Evolutionary conservation across 2,329 filamentous ascomycete genomes (phyloP).

Genomic region (Rachicladosporium sp.): DNA sequence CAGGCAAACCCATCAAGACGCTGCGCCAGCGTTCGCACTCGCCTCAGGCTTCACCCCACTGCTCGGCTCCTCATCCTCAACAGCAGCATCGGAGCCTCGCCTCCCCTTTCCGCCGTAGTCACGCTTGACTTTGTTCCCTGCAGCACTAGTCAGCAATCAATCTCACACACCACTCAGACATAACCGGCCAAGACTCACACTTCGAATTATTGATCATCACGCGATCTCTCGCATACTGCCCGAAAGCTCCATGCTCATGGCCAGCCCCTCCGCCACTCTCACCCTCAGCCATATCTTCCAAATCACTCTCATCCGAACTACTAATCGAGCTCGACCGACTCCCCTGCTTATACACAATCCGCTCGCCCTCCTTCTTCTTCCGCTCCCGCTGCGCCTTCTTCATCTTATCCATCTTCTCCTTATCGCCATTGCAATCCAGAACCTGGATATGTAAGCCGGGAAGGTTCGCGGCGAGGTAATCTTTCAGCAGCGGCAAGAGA

Average conservation of each 20-base stretch:
- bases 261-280: slow-evolving; percentile 7
- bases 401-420: slow-evolving; percentile 57
- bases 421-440: slow-evolving; percentile 61
- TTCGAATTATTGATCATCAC: slow-evolving; percentile 13
- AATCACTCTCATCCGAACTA: slow-evolving; percentile 46
- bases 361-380: slow-evolving; percentile 53
- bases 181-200: neutral
- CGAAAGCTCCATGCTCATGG: slow-evolving; percentile 10
- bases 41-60: neutral
- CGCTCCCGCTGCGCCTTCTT: slow-evolving; percentile 62
- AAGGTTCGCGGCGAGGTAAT: slow-evolving; percentile 60
- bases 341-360: slow-evolving; percentile 43
- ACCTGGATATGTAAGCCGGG: slow-evolving; percentile 63
- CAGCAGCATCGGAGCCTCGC: neutral
- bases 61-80: neutral
- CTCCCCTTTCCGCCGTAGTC: slow-evolving; percentile 3
- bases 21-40: neutral
- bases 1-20: no score
- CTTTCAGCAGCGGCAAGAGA: slow-evolving; percentile 57
- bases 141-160: no score
- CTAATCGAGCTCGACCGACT: slow-evolving; percentile 34
- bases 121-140: slow-evolving; percentile 5
- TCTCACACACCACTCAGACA: no score
- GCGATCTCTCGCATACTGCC: slow-evolving; percentile 12
- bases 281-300: slow-evolving; percentile 30